Evolutionary conservation across 2,329 filamentous ascomycete genomes (phyloP).

Genomic region (Ophiostoma sp.): DNA sequence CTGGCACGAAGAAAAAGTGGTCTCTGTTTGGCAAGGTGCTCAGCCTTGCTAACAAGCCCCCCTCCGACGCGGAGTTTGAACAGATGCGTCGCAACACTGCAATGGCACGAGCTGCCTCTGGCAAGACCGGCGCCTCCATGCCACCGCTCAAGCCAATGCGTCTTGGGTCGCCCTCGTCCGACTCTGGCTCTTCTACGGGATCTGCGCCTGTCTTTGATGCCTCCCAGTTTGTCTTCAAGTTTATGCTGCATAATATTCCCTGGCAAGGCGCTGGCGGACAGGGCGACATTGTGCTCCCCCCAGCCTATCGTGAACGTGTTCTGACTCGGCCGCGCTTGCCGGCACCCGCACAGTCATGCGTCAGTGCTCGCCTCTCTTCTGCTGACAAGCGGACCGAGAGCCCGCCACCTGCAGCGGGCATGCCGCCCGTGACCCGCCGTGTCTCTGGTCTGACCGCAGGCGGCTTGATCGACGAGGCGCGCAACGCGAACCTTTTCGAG

Average conservation of each 20-base stretch:
- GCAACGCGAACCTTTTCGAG: slow-evolving; percentile 39
- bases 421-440: slow-evolving; percentile 43
- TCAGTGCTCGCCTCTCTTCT: slow-evolving; percentile 39
- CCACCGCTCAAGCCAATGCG: slow-evolving; percentile 37
- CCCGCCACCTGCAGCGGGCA: slow-evolving; percentile 36
- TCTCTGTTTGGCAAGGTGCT: slow-evolving; percentile 60
- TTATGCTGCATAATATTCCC: slow-evolving; percentile 53
- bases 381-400: slow-evolving; percentile 34
- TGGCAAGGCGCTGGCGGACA: slow-evolving; percentile 29
- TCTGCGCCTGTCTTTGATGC: slow-evolving; percentile 52
- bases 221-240: slow-evolving; percentile 64
- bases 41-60: slow-evolving; percentile 35
- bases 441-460: slow-evolving; percentile 43
- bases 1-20: slow-evolving; percentile 52
- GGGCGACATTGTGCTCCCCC: slow-evolving; percentile 49
- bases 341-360: slow-evolving; percentile 59
- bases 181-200: slow-evolving; percentile 47
- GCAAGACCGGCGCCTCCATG: slow-evolving; percentile 26
- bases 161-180: slow-evolving; percentile 38
- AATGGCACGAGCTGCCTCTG: slow-evolving; percentile 35
- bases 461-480: slow-evolving; percentile 47
- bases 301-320: slow-evolving; percentile 52
- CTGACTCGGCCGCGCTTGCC: slow-evolving; percentile 65
- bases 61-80: slow-evolving; percentile 44
- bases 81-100: slow-evolving; percentile 47